These are phyloP conservation scores for Gossypium thurberi DNA, from an alignment of 345 rosid species.

Conservation along the genomic window DNA sequence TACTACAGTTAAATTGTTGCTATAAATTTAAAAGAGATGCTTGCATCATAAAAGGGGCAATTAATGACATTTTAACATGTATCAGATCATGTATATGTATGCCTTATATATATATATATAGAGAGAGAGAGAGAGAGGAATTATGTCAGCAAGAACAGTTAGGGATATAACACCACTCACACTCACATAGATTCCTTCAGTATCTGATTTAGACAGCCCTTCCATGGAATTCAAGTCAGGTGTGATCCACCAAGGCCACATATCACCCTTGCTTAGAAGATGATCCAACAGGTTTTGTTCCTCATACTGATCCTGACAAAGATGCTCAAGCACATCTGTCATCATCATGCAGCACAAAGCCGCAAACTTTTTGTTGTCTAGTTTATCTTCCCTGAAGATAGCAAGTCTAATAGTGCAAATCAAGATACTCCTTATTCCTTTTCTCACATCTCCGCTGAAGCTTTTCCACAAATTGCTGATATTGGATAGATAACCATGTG, in stretches of 20 bases:
- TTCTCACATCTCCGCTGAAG: constrained; percentile 34
- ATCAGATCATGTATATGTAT: background rate
- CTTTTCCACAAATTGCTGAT: constrained; percentile 49
- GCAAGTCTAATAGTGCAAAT: constrained; percentile 46
- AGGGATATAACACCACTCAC: constrained; percentile 32
- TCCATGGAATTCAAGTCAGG: constrained; percentile 33
- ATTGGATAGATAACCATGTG: constrained; percentile 36
- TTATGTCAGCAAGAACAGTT: background rate
- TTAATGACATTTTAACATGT: background rate
- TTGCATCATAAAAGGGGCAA: background rate
- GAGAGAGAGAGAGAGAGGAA: too few species aligned
- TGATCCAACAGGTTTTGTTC: constrained; percentile 59
- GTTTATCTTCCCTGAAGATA: constrained; percentile 46
- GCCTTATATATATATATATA: background rate
- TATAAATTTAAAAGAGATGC: background rate
- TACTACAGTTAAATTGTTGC: background rate
- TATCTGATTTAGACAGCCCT: constrained; percentile 9
- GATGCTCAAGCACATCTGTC: constrained; percentile 50
- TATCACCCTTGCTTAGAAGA: constrained; percentile 54
- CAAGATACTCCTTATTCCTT: constrained; percentile 45
- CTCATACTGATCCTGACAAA: constrained; percentile 46
- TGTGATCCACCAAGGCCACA: constrained; percentile 77
- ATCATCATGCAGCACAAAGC: constrained; percentile 60
- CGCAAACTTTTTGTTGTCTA: constrained; percentile 36
- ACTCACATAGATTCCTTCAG: constrained; percentile 7